A percentile compares a stretch with the other conserved stretches of the same genome.
Conservation (phyloP, 73 alveolate species). For the Symbiodinium pilosum region DNA sequence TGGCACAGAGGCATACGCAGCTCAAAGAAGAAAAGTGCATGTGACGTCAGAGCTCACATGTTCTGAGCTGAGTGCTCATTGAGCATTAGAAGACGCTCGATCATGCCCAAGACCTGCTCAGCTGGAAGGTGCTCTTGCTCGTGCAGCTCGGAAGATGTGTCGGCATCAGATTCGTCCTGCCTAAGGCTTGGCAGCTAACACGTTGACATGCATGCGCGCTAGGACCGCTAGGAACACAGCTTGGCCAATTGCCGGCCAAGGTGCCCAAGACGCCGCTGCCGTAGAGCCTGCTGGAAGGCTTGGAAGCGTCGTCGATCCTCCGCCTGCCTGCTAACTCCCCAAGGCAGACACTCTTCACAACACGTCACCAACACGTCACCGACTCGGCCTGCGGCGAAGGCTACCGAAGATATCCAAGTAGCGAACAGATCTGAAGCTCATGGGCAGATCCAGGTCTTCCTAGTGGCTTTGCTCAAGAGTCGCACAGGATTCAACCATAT, state of each 20-base stretch:
- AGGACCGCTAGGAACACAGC: too few relatives aligned
- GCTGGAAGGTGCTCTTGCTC: neutral
- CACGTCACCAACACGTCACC: neutral
- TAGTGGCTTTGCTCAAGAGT: too few relatives aligned
- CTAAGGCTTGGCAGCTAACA: too few relatives aligned
- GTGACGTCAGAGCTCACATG: too few relatives aligned
- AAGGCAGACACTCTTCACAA: too few relatives aligned
- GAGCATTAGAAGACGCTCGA: neutral
- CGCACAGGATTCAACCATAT: too few relatives aligned
- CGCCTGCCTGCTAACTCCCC: neutral
- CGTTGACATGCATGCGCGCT: neutral
- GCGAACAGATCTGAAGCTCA: constrained; percentile 84
- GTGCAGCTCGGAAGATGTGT: neutral
- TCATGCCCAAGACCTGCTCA: constrained; percentile 20
- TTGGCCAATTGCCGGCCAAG: too few relatives aligned
- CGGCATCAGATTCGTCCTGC: neutral
- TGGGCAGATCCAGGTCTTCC: constrained; percentile 68
- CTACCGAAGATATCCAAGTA: constrained; percentile 68
- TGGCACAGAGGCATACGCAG: neutral
- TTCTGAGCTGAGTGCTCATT: neutral
- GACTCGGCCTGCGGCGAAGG: constrained; percentile 35
- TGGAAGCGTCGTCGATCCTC: neutral
- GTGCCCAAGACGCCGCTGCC: neutral
- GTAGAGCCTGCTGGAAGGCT: neutral
- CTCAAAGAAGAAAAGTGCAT: too few relatives aligned